Conservation (phyloP, 768 basidiomycete species). For the Guyanaporus albipodus region DNA sequence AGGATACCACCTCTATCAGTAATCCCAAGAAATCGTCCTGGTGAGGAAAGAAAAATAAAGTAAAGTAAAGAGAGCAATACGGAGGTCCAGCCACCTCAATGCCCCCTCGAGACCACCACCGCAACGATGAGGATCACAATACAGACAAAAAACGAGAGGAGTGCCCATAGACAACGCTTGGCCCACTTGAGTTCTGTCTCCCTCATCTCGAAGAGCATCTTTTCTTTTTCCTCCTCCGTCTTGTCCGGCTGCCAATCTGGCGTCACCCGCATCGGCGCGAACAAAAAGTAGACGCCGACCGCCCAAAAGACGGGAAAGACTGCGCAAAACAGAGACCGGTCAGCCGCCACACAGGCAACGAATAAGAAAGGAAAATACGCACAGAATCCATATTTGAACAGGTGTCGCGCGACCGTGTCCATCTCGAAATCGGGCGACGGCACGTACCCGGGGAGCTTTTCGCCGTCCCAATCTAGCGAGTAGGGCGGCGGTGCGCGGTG, state of each 20-base stretch:
- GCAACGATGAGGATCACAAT: constrained; percentile 29
- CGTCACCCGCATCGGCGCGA: constrained; percentile 46
- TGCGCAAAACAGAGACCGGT: constrained; percentile 18
- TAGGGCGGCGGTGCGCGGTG: constrained; percentile 40
- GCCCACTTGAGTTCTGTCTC: constrained; percentile 54
- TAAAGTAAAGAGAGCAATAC: too few species aligned
- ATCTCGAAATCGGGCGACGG: constrained; percentile 40
- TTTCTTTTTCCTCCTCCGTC: constrained; percentile 46
- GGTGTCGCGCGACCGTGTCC: constrained; percentile 52
- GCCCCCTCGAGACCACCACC: constrained; percentile 20
- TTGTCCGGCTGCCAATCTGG: constrained; percentile 56
- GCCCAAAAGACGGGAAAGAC: constrained; percentile 65
- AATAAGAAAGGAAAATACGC: too few species aligned
- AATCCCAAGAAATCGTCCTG: neutral
- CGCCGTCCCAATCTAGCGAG: constrained; percentile 36
- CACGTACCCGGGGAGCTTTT: constrained; percentile 25
- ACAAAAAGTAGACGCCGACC: constrained; percentile 52
- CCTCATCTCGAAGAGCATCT: constrained; percentile 46
- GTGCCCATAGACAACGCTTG: constrained; percentile 50
- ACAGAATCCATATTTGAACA: constrained; percentile 66
- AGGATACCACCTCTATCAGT: neutral
- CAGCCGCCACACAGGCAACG: too few species aligned
- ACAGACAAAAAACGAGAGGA: constrained; percentile 42
- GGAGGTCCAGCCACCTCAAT: constrained; percentile 16
- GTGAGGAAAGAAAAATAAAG: too few species aligned